These are phyloP conservation scores for Penicillium goetzii DNA, from an alignment of 495 filamentous ascomycete genomes.

Conservation along the genomic window DNA sequence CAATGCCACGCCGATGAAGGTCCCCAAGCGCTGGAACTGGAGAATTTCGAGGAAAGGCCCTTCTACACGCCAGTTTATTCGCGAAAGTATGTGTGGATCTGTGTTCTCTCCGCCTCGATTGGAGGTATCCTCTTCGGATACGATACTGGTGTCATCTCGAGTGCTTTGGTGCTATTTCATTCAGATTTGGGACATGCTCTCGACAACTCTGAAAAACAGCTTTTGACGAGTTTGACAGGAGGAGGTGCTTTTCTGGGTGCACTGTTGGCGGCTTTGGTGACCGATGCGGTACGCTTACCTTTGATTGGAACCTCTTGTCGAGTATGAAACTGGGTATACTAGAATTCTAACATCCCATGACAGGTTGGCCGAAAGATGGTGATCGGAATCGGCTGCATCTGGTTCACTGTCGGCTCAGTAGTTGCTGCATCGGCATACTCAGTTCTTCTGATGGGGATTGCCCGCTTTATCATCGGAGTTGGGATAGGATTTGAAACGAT, in stretches of 20 bases:
- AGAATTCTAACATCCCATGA: background rate
- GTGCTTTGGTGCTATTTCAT: background rate
- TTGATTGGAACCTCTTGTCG: background rate
- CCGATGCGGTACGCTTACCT: background rate
- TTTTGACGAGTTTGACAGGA: background rate
- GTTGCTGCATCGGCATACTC: background rate
- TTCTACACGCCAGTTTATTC: background rate
- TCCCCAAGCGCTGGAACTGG: background rate
- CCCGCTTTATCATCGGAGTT: background rate
- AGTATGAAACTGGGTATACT: background rate
- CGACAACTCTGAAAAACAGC: background rate
- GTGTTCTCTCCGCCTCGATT: background rate
- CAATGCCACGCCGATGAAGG: background rate
- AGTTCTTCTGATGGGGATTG: background rate
- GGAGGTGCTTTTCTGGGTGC: slow-evolving; percentile 1
- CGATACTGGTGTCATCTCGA: background rate
- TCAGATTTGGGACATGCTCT: background rate
- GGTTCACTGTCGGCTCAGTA: background rate
- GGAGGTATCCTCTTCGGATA: background rate
- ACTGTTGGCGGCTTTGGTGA: background rate
- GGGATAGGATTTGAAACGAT: background rate
- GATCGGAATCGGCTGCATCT: background rate
- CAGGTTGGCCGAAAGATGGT: background rate
- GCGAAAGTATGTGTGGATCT: background rate
- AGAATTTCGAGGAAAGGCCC: background rate